Evolutionary conservation across 2,329 filamentous ascomycete species (phyloP).

Genomic region (Didymella pomorum): DNA sequence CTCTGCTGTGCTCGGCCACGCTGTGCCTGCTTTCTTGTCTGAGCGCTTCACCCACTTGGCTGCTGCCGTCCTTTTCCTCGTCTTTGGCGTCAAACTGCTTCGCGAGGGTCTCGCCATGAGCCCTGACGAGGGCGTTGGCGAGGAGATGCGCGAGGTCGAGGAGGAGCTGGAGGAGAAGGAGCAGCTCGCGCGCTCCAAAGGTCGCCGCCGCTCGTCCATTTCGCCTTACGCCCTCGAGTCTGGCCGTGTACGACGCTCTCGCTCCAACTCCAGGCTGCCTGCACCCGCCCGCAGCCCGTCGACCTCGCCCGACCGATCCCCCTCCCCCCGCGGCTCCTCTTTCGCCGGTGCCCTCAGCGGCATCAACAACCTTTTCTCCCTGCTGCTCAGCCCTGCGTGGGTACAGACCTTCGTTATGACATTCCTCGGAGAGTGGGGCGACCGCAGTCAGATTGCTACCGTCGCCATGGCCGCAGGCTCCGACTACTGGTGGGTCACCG

Average conservation of each 20-base stretch:
- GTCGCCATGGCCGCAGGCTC: slow-evolving; percentile 98
- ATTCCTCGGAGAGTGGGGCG: slow-evolving; percentile 97
- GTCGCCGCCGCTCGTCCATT: slow-evolving; percentile 71
- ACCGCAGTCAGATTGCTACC: slow-evolving; percentile 95
- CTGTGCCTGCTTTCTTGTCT: slow-evolving; percentile 87
- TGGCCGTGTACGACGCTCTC: slow-evolving; percentile 76
- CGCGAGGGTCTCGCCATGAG: slow-evolving; percentile 89
- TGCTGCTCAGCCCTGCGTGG: slow-evolving; percentile 94
- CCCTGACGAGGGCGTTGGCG: slow-evolving; percentile 87
- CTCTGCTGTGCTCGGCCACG: slow-evolving; percentile 90
- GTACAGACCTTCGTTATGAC: slow-evolving; percentile 99
- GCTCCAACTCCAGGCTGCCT: slow-evolving; percentile 78
- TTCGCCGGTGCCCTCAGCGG: slow-evolving; percentile 66
- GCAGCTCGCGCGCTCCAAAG: slow-evolving; percentile 70
- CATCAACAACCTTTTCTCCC: slow-evolving; percentile 82
- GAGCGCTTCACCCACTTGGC: slow-evolving; percentile 90
- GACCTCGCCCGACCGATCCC: slow-evolving; percentile 55
- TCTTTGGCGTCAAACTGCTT: slow-evolving; percentile 86
- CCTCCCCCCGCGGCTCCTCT: slow-evolving; percentile 61
- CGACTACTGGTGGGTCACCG: slow-evolving; percentile 98
- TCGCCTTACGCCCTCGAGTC: slow-evolving; percentile 82
- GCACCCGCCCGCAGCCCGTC: slow-evolving; percentile 82
- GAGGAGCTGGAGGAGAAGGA: slow-evolving; percentile 94
- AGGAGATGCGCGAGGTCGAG: slow-evolving; percentile 98
- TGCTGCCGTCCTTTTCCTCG: slow-evolving; percentile 83